Evolutionary conservation across 768 basidiomycete species (phyloP), one percentile per base, ranked within the genome.

Genomic region (Pholiota microspora): DNA sequence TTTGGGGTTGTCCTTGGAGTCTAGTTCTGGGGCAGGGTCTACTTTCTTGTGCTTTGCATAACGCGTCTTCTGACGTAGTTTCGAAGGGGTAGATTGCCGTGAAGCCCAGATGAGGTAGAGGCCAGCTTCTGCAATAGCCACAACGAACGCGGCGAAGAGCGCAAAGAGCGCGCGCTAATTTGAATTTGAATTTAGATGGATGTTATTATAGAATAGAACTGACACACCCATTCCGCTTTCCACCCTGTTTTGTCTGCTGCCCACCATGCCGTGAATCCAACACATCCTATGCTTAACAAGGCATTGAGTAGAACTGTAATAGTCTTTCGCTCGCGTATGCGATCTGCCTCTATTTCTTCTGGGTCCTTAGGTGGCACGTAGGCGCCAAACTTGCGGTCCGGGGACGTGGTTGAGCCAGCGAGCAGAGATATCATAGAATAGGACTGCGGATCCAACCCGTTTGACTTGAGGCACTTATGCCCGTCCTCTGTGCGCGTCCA

Each of bases 331-430:
- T 92, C 89, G 38, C 76, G 76, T 23, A 71, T 68, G 49, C 69
- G 78, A 31, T 75, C 70, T 38, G 72, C 74, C 42, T 73, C 76
- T 12, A 80, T 64, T 53, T 79, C 72, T 57, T 81, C 77, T 27
- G 77, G 78, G 54, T 77, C 77, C 54, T 67, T 70, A 18, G 74
- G 77, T 21, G 73, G 77, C 3, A 63, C 54, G 60, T 83, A 81
- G 7, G 71, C 59, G 28, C 84, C 84, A 56, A 90, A 88, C 31
- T 77, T 83, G 51, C 86, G 81, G 54, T 88, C 83, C 18, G 91
- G 91, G 5, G 89, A 89, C n/a, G 90, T 86, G 40, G 77, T 81
- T 5, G 85, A 78, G 32, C 91, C 91, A 13, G 92, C 89, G 4
- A 94, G 81, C 31, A 94, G 73, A 16, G 89, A 72, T 34, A 91